Evolutionary conservation across 148 eudicot genomes (phyloP).

Genomic region (Linanthus parryae): DNA sequence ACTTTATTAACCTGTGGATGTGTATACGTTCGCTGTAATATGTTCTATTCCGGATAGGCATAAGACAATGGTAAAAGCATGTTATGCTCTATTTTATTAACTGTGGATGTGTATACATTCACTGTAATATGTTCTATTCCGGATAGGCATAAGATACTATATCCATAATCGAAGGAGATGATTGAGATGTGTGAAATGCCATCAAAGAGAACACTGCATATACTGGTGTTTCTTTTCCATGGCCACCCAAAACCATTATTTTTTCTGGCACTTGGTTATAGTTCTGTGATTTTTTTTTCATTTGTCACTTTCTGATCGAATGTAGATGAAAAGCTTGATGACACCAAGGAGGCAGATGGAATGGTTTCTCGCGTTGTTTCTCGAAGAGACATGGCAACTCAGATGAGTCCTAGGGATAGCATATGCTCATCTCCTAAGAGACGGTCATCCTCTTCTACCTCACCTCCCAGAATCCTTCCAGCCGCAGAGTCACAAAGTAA

Average conservation of each 20-base stretch:
- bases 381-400: slow-evolving; percentile 85
- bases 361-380: slow-evolving; percentile 26
- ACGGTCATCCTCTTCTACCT: slow-evolving; percentile 29
- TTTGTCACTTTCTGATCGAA: slow-evolving; percentile 9
- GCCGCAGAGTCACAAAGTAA: slow-evolving; percentile 9
- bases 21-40: too few species aligned
- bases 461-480: slow-evolving; percentile 21
- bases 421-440: slow-evolving; percentile 32
- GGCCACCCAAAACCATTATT: neutral
- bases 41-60: too few species aligned
- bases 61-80: too few species aligned
- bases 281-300: neutral
- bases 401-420: slow-evolving; percentile 62
- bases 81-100: too few species aligned
- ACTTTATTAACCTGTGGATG: too few species aligned
- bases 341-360: slow-evolving; percentile 17
- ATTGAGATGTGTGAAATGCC: too few species aligned
- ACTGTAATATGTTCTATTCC: too few species aligned
- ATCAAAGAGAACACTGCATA: neutral
- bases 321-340: slow-evolving; percentile 36
- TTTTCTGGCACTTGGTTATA: neutral
- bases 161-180: too few species aligned
- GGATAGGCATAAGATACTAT: too few species aligned
- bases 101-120: too few species aligned
- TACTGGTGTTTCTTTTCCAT: neutral